Base-by-base conservation (phyloP, 371 early-diverging fungal genomes). In the Zancudomyces culisetae region DNA sequence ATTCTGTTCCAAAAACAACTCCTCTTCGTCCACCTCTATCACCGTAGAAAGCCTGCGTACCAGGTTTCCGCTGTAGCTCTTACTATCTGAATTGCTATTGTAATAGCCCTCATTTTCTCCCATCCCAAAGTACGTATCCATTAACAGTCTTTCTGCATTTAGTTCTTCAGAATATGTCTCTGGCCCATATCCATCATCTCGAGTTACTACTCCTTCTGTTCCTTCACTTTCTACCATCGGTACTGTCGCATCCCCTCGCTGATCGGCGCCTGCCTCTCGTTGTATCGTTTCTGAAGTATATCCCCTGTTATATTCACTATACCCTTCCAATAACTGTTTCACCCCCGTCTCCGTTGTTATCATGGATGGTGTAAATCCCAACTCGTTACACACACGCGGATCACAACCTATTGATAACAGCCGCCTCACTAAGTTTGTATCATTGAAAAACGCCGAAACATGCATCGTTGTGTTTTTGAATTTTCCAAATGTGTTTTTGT, bases 361-460 rank as follows among this genome's bases (percentile, higher is more conserved):
- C 41, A 60, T 62, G 1, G 56, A 23, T 1, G 67, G 68, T 47
- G 57, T 21, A 2, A 62, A 62, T 23, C 67, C 67, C 59, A 67
- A 59, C 51, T 53, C 53, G 42, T 67, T 67, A 23, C 57, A 52
- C 20, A 67, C 59, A n/a, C 58, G 57, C 13, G 64, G 55, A 0
- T 63, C 61, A 0, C 66, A 68, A 23, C 67, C 67, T 52, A 66
- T 62, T n/a, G 62, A 52, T 51, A 67, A 23, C 26, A 67, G 49
- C 4, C 67, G 55, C 48, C 62, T 58, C 2, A 67, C 67, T 42
- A 67, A 23, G 35, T 67, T 67, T n/a, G 60, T 61, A 52, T 67
- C 67, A 51, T 67, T 67, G 52, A 63, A 67, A 51, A 67, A 67
- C 13, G 67, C 61, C 1, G 68, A 66, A 27, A 67, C 45, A n/a